A percentile compares a stretch with the other conserved stretches of the same genome.
These are phyloP conservation scores for Myriosclerotinia duriaeana DNA, from an alignment of 2,329 filamentous ascomycete species.

Conservation along the genomic window DNA sequence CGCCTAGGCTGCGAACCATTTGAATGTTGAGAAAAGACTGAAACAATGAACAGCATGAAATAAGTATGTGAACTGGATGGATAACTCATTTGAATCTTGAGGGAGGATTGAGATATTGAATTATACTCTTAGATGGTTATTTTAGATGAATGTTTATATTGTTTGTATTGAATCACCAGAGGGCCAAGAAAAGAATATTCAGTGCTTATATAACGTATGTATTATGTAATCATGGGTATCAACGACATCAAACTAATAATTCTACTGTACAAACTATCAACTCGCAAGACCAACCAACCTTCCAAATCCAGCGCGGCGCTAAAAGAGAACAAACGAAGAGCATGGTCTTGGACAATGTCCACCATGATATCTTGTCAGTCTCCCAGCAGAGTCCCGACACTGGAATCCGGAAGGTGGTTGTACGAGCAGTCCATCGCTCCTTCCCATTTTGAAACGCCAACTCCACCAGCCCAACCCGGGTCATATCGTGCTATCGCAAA, in stretches of 20 bases:
- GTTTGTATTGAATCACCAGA: too few species aligned
- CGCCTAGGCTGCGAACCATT: too few species aligned
- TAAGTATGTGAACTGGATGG: too few species aligned
- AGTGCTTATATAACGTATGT: not conserved
- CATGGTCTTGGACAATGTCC: not conserved
- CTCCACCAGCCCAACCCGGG: not conserved
- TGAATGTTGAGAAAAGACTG: too few species aligned
- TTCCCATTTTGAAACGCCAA: not conserved
- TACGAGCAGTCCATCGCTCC: not conserved
- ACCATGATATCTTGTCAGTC: not conserved
- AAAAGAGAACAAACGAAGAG: not conserved
- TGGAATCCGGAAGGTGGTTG: not conserved
- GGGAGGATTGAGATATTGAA: too few species aligned
- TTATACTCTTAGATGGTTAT: too few species aligned
- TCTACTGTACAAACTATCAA: not conserved
- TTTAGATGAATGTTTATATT: too few species aligned
- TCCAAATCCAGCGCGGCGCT: not conserved
- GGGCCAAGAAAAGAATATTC: not conserved
- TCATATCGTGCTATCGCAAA: too few species aligned
- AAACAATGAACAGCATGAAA: too few species aligned
- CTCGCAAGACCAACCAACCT: not conserved
- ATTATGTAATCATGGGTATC: not conserved
- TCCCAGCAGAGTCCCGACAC: constrained; percentile 4
- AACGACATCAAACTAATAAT: not conserved
- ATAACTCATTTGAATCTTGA: too few species aligned